Evolutionary conservation across 169 alveolate species (phyloP).

Genomic region (Cyclospora cayetanensis): DNA sequence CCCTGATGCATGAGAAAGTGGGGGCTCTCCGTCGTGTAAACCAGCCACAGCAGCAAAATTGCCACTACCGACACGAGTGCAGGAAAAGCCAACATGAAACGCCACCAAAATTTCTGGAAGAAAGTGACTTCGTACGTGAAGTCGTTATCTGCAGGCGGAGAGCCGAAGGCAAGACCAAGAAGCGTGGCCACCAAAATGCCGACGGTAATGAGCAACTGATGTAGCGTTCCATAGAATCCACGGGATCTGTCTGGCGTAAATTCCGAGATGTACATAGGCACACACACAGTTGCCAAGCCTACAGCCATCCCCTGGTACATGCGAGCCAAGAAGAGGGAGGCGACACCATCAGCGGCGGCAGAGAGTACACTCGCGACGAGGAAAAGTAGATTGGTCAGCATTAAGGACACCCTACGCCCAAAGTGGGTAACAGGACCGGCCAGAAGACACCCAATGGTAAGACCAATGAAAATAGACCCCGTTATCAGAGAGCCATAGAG

Average conservation of each 20-base stretch:
- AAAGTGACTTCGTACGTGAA: conserved; percentile 3
- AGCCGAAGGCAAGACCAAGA: conserved; percentile 79
- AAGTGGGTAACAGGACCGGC: conserved; percentile 66
- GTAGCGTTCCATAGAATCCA: conserved; percentile 81
- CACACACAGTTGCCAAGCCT: conserved; percentile 84
- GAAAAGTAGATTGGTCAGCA: conserved; percentile 56
- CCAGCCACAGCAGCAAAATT: neutral
- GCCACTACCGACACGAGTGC: conserved; percentile 2
- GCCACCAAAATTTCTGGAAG: conserved; percentile 75
- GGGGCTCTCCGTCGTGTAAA: conserved; percentile 73
- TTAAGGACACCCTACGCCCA: conserved; percentile 70
- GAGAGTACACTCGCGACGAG: conserved; percentile 63
- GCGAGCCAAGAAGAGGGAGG: conserved; percentile 82
- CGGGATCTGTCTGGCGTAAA: conserved; percentile 82
- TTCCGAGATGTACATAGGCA: conserved; percentile 86
- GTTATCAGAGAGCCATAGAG: conserved; percentile 70
- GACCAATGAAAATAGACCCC: conserved; percentile 62
- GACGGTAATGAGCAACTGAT: conserved; percentile 84
- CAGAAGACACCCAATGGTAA: conserved; percentile 67
- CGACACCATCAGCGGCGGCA: conserved; percentile 64
- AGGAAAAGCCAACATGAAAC: conserved; percentile 71
- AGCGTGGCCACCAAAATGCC: conserved; percentile 84
- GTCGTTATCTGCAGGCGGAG: conserved; percentile 59
- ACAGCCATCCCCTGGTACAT: conserved; percentile 84
- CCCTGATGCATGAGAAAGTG: conserved; percentile 70